Conservation (phyloP, 139 green algal species). For the Auxenochlorella pyrenoidosa region DNA sequence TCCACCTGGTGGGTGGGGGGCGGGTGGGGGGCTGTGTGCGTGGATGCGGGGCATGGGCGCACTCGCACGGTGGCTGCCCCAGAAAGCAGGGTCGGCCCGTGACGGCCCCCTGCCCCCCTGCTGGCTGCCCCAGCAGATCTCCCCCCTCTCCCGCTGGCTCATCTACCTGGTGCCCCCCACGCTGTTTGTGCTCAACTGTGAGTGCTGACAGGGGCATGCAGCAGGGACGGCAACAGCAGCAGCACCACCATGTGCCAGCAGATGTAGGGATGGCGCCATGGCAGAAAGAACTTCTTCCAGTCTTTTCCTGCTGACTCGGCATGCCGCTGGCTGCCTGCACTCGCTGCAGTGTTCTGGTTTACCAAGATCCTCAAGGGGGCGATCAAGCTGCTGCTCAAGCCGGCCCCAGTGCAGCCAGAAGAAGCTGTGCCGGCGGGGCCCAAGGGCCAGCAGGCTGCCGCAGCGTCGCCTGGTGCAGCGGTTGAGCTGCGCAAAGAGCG, state of each 20-base stretch:
- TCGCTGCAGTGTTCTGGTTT: constrained; percentile 40
- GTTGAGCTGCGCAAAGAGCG: neutral
- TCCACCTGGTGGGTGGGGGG: constrained; percentile 7
- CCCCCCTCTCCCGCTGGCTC: constrained; percentile 1
- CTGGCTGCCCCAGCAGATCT: constrained; percentile 21
- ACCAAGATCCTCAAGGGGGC: constrained; percentile 41
- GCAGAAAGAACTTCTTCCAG: too few species aligned
- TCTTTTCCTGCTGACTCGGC: neutral
- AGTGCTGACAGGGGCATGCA: neutral
- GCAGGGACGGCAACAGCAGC: too few species aligned
- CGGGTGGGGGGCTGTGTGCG: neutral
- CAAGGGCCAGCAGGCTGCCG: too few species aligned
- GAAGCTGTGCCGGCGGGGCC: too few species aligned
- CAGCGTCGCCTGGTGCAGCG: neutral
- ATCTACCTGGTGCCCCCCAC: constrained; percentile 35
- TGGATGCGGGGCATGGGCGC: too few species aligned
- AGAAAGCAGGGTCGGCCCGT: too few species aligned
- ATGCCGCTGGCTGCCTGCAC: too few species aligned
- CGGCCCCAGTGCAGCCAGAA: too few species aligned
- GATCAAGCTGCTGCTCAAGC: constrained; percentile 17
- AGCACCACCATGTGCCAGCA: too few species aligned
- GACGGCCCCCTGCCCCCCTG: neutral
- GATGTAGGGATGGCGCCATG: too few species aligned
- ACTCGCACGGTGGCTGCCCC: too few species aligned
- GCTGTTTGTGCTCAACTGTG: constrained; percentile 42